Evolutionary conservation across 2,329 filamentous ascomycete genomes (phyloP), one percentile per base, ranked within the genome.

Genomic region (Colletotrichum simmondsii): DNA sequence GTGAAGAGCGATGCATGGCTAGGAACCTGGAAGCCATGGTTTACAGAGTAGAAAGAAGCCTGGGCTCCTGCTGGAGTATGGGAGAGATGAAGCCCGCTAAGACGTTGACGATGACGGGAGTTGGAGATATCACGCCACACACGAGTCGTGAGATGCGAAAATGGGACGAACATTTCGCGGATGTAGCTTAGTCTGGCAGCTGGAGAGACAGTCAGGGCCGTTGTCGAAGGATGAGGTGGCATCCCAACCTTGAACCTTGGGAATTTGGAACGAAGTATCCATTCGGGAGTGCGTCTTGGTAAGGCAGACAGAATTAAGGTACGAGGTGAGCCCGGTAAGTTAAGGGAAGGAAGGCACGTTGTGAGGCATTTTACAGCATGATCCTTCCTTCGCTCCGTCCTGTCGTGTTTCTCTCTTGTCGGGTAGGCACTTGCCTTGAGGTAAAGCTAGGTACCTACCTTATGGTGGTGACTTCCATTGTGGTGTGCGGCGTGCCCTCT

Each of bases 131-230:
- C 70, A 72, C 70, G 70, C 70, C 70, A 72, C 54, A 16, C 59
- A 22, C 65, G 70, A 72, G 70, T 72, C 70, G 70, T 49, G 70
- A 24, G 59, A 42, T 59, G 46, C 12, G 60, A 52, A 49, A 64
- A 64, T 64, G 70, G 65, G 70, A 72, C 70, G 65, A 72, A 72
- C 70, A 69, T 69, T 68, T 62, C 37, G 46, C 32, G 24, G 60
- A n/a, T 28, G 28, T 46, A 26, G 26, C 24, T 62, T 16, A 49
- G n/a, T 52, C 59, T 52, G 59, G 59, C 28, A 22, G 26, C 59
- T 49, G 59, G 59, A 62, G 59, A 62, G 59, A 46, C 35, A 42
- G 58, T 11, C n/a, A 60, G n/a, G 58, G 35, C 42, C 22, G 42
- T 8, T 49, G 42, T 49, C 22, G 42, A n/a, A 22, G 42, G 42